Evolutionary conservation across 2,329 filamentous ascomycete genomes (phyloP).

Genomic region (Cryoendolithus antarcticus): DNA sequence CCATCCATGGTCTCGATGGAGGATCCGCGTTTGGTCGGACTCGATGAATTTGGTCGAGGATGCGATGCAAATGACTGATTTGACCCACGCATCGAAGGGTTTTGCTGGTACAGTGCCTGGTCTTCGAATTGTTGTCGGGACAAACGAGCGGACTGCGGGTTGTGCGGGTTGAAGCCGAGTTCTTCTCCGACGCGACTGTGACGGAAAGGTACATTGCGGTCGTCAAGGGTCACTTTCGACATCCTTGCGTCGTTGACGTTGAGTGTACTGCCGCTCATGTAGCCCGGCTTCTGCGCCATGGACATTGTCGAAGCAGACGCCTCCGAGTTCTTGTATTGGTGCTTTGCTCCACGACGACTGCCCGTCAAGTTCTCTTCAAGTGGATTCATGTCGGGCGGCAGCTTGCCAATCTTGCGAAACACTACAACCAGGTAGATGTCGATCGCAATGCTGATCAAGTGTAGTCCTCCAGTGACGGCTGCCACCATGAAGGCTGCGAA

Average conservation of each 20-base stretch:
- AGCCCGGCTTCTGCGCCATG: conserved; percentile 48
- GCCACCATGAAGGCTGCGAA: conserved; percentile 55
- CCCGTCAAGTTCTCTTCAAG: conserved; percentile 69
- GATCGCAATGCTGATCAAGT: conserved; percentile 56
- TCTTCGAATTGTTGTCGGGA: conserved; percentile 42
- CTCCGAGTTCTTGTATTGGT: conserved; percentile 64
- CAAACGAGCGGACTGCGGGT: conserved; percentile 38
- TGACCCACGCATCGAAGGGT: conserved; percentile 24
- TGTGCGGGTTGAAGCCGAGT: conserved; percentile 38
- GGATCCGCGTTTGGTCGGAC: too few relatives aligned
- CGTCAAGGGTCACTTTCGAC: conserved; percentile 28
- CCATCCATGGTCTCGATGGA: too few relatives aligned
- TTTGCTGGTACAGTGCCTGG: conserved; percentile 23
- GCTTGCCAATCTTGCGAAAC: conserved; percentile 67
- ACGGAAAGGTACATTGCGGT: conserved; percentile 58
- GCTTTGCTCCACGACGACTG: conserved; percentile 41
- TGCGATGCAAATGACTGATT: conserved; percentile 13
- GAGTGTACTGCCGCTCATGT: conserved; percentile 33
- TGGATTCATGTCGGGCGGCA: conserved; percentile 93
- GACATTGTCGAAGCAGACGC: conserved; percentile 24
- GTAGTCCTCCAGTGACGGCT: conserved; percentile 51
- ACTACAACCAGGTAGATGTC: conserved; percentile 64
- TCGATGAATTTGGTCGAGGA: background rate
- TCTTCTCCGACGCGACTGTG: conserved; percentile 60
- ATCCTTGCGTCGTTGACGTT: conserved; percentile 24